These are phyloP conservation scores for Gamarada debralockiae DNA, from an alignment of 495 filamentous ascomycete genomes.

Conservation along the genomic window DNA sequence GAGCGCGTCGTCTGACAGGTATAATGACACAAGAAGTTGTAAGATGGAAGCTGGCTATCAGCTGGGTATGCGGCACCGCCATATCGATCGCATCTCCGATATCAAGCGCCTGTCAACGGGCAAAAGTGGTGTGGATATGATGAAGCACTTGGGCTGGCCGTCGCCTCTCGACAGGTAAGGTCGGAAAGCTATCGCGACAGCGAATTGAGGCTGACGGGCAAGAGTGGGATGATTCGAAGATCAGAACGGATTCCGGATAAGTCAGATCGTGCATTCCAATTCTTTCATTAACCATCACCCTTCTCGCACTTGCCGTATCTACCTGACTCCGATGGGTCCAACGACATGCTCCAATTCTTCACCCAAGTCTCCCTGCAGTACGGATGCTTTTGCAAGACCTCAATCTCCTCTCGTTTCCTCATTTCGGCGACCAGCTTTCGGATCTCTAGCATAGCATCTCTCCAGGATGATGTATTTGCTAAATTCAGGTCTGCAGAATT, in stretches of 20 bases:
- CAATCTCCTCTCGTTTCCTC: conserved; percentile 33
- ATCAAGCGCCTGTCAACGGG: not conserved
- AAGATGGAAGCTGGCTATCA: not conserved
- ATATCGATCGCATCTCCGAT: conserved; percentile 6
- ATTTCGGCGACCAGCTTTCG: conserved; percentile 34
- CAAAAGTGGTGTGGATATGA: too few relatives aligned
- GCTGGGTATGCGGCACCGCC: not conserved
- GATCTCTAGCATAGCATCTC: conserved; percentile 39
- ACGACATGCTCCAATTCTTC: conserved; percentile 25
- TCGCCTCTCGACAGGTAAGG: too few relatives aligned
- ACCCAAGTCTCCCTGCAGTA: conserved; percentile 25
- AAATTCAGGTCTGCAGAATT: conserved; percentile 28
- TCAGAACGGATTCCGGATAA: too few relatives aligned
- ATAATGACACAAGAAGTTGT: too few relatives aligned
- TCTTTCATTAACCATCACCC: too few relatives aligned
- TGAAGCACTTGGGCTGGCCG: too few relatives aligned
- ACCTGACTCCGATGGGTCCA: conserved; percentile 39
- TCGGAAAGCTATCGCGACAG: too few relatives aligned
- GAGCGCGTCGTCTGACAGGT: too few relatives aligned
- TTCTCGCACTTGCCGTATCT: not conserved
- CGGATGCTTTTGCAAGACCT: conserved; percentile 44
- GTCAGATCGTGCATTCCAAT: too few relatives aligned
- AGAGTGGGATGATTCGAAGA: too few relatives aligned
- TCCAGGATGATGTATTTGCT: conserved; percentile 31
- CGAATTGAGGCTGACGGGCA: too few relatives aligned